A percentile compares a stretch with the other conserved stretches of the same genome.
Evolutionary conservation across 2,329 filamentous ascomycete genomes (phyloP).

Genomic region (Colletotrichum sansevieriae): DNA sequence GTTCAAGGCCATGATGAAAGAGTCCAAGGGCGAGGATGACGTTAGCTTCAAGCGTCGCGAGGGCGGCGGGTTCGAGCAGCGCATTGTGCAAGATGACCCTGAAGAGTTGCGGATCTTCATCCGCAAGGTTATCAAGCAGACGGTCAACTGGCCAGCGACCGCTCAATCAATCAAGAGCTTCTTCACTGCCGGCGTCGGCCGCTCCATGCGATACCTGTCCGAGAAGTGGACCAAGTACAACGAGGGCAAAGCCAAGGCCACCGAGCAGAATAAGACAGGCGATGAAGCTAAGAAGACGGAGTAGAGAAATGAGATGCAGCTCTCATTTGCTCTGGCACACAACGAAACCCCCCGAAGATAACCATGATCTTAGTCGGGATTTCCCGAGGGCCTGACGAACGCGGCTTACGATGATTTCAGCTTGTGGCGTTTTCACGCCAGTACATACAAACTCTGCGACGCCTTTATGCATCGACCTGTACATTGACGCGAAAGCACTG

Average conservation of each 20-base stretch:
- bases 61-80: slow-evolving; percentile 86
- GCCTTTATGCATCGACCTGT: slow-evolving; percentile 12
- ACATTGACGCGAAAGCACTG: slow-evolving; percentile 1
- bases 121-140: slow-evolving; percentile 83
- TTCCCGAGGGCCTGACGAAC: neutral
- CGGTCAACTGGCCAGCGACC: slow-evolving; percentile 92
- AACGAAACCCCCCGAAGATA: no score
- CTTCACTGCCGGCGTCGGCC: slow-evolving; percentile 80
- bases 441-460: slow-evolving; percentile 19
- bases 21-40: slow-evolving; percentile 77
- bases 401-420: slow-evolving; percentile 1
- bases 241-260: slow-evolving; percentile 54
- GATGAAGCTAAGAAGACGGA: slow-evolving; percentile 25
- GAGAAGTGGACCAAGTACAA: slow-evolving; percentile 83
- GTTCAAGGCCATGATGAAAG: slow-evolving; percentile 86
- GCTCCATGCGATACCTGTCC: slow-evolving; percentile 79
- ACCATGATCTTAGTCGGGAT: no score
- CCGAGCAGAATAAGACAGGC: slow-evolving; percentile 44
- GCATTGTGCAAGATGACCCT: slow-evolving; percentile 79
- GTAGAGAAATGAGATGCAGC: neutral
- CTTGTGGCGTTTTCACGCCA: slow-evolving; percentile 8
- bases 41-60: slow-evolving; percentile 78
- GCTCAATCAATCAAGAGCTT: slow-evolving; percentile 88
- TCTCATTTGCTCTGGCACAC: no score
- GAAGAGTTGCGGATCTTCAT: slow-evolving; percentile 78